phyloP scores from a whole-genome alignment of 208 protist genomes.

The Acanthamoeba healyi region DNA sequence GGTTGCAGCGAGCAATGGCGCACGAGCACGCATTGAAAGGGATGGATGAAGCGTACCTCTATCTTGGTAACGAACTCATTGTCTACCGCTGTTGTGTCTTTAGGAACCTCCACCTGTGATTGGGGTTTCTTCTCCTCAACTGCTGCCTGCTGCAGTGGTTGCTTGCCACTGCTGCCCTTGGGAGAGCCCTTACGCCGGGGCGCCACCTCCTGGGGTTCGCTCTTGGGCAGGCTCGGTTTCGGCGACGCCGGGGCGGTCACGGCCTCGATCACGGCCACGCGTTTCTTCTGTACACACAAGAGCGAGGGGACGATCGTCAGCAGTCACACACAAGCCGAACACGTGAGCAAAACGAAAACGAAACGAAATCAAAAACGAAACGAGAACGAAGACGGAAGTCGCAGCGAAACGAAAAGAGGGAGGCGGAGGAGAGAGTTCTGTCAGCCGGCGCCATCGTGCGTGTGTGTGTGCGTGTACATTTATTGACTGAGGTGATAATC shows the following conservation, averaged over 20 bases:
- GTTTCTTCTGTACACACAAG: slow-evolving; percentile 10
- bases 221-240: background rate
- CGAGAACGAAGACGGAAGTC: too few relatives aligned
- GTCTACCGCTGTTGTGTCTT: background rate
- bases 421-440: too few relatives aligned
- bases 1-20: too few relatives aligned
- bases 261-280: slow-evolving; percentile 51
- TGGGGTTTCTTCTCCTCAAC: background rate
- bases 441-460: too few relatives aligned
- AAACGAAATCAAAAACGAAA: background rate
- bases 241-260: background rate
- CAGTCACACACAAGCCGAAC: too few relatives aligned
- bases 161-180: background rate
- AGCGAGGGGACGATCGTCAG: background rate
- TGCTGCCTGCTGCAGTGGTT: background rate
- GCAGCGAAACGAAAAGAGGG: too few relatives aligned
- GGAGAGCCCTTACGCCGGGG: background rate
- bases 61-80: slow-evolving; percentile 28
- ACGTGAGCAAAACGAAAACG: background rate
- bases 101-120: background rate
- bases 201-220: background rate
- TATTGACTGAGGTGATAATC: background rate
- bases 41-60: background rate
- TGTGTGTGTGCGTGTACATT: too few relatives aligned
- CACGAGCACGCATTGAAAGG: background rate